A percentile compares a stretch with the other conserved stretches of the same genome.
These are phyloP conservation scores for Geotrichum phurueaensis DNA, from an alignment of 1,139 yeast genomes.

Conservation along the genomic window DNA sequence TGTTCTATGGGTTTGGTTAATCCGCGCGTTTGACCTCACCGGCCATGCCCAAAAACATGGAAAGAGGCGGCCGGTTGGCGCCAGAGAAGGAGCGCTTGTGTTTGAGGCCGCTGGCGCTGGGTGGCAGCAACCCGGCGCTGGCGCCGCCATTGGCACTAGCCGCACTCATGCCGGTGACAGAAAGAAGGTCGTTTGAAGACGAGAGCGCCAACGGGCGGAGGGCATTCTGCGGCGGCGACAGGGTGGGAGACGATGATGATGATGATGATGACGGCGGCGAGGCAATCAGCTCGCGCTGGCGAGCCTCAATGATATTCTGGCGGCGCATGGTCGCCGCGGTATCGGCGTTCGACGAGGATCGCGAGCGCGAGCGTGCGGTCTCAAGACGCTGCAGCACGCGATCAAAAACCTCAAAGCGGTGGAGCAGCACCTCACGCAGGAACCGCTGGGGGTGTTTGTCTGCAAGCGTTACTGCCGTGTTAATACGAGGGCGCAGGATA, in stretches of 20 bases:
- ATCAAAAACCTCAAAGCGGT: constrained; percentile 26
- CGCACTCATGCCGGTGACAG: neutral
- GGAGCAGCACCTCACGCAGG: constrained; percentile 27
- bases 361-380: constrained; percentile 21
- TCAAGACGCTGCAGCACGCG: constrained; percentile 22
- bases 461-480: constrained; percentile 30
- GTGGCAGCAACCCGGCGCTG: neutral
- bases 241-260: neutral
- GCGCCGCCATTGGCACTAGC: neutral
- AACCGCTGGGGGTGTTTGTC: constrained; percentile 32
- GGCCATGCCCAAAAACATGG: constrained; percentile 1
- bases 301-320: neutral
- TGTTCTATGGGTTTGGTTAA: neutral
- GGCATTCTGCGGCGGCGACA: neutral
- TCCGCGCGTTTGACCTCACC: neutral
- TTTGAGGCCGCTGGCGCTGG: neutral
- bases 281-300: neutral
- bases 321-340: neutral
- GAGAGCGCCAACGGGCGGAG: neutral
- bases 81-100: constrained; percentile 4
- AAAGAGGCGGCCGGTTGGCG: neutral
- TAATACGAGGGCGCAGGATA: constrained; percentile 33
- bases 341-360: constrained; percentile 29
- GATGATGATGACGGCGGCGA: constrained; percentile 1
- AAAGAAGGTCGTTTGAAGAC: neutral